Evolutionary conservation across 345 rosid species (phyloP), one percentile per base, ranked within the genome.

Genomic region (Excoecaria agallocha): DNA sequence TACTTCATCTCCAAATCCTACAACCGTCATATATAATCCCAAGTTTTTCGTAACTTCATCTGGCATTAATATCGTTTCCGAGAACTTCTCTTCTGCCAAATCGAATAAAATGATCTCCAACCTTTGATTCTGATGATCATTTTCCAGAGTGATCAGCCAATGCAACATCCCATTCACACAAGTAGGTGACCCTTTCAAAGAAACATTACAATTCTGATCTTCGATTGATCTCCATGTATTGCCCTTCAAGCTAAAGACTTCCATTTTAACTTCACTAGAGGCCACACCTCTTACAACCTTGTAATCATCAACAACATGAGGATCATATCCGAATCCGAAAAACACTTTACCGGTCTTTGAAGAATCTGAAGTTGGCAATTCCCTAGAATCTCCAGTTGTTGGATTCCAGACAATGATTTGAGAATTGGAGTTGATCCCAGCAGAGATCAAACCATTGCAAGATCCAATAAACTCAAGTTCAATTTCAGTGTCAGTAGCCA

Each of bases 241-340:
- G 24, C 11, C 22, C 45, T 63, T 63, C 48, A 63, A 63, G 20
- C 17, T 63, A 17, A 63, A 63, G 20, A 39, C 24, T 22, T 63
- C 67, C 48, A 63, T 63, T 38, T 63, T 6, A 15, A 63, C 20
- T 19, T 65, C 68, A 45, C 12, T 16, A 20, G 30, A 65, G 51
- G 25, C 20, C 3, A 15, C 51, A 43, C 24, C 30, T n/a, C 50
- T 41, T 17, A 65, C 68, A 16, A 65, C 13, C n/a, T 65, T 65
- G 3, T 65, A 65, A 65, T 65, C 68, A 38, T 65, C 68, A 5
- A 39, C 25, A 10, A 39, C 25, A 10, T 8, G 1, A 1, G 51
- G 41, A 65, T 65, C 68, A 19, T 65, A 65, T 39, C 68, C 68
- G 51, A 65, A 65, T 43, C 68, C 68, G 8, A 19, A 39, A 41